phyloP scores from a whole-genome alignment of 371 early-diverging fungal genomes.

The Umbelopsis sp. region DNA sequence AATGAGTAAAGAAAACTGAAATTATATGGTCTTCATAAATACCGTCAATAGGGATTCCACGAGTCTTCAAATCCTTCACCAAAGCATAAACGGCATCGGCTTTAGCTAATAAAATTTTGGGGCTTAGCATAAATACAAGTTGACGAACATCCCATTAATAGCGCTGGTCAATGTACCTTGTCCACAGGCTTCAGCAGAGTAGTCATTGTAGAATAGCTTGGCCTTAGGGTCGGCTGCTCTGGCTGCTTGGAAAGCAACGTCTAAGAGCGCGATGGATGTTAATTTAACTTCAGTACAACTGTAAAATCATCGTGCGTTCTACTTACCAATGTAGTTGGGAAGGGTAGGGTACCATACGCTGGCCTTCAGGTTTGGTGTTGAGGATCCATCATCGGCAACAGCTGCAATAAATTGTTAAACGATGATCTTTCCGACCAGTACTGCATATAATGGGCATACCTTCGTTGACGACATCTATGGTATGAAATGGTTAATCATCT shows the following conservation, averaged over 20 bases:
- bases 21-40: not conserved
- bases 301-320: not conserved
- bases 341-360: not conserved
- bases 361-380: not conserved
- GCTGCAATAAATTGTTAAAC: not conserved
- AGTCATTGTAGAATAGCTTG: not conserved
- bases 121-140: not conserved
- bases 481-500: not conserved
- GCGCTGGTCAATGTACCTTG: not conserved
- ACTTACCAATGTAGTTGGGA: not conserved
- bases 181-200: not conserved
- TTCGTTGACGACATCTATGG: conserved; percentile 15
- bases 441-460: not conserved
- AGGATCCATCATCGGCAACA: not conserved
- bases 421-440: not conserved
- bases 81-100: conserved; percentile 15
- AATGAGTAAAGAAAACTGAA: too few relatives aligned
- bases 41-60: conserved; percentile 18
- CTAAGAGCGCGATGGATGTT: not conserved
- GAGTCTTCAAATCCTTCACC: conserved; percentile 1
- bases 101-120: not conserved
- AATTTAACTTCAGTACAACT: too few relatives aligned
- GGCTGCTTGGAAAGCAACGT: conserved; percentile 11
- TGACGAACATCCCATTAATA: not conserved
- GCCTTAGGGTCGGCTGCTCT: conserved; percentile 11